Percentiles rank a stretch among this genome's conserved stretches.
Evolutionary conservation across 352 stramenopile genomes (phyloP).

Genomic region (Globisporangium barbulae): DNA sequence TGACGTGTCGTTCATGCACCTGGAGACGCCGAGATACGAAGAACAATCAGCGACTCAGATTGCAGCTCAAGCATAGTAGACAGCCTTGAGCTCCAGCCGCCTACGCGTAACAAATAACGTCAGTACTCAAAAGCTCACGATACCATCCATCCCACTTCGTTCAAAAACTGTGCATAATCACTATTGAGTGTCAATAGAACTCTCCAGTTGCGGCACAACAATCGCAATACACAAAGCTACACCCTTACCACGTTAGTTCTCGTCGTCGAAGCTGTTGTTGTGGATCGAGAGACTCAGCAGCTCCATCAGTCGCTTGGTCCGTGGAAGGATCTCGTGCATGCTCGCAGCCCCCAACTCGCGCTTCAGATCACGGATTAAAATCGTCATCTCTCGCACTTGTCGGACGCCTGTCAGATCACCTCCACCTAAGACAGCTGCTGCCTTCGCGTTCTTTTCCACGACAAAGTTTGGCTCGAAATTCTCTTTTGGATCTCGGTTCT

Average conservation of each 20-base stretch:
- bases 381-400: conserved; percentile 71
- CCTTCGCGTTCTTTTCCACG: conserved; percentile 32
- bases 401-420: conserved; percentile 49
- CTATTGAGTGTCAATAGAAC: not conserved
- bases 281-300: conserved; percentile 75
- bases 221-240: not conserved
- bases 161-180: not conserved
- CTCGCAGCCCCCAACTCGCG: conserved; percentile 69
- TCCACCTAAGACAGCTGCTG: conserved; percentile 8
- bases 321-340: conserved; percentile 73
- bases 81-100: not conserved
- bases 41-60: not conserved
- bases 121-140: not conserved
- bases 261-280: conserved; percentile 19
- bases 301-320: conserved; percentile 79
- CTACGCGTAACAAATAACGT: not conserved
- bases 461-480: conserved; percentile 54
- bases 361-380: conserved; percentile 70
- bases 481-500: not conserved
- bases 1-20: conserved; percentile 19
- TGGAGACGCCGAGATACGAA: conserved; percentile 22
- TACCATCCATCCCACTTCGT: not conserved
- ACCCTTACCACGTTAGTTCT: conserved; percentile 1
- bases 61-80: not conserved
- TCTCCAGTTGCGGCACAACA: not conserved